phyloP scores from a whole-genome alignment of 2,329 filamentous ascomycete genomes.

The Diaporthe destruens region DNA sequence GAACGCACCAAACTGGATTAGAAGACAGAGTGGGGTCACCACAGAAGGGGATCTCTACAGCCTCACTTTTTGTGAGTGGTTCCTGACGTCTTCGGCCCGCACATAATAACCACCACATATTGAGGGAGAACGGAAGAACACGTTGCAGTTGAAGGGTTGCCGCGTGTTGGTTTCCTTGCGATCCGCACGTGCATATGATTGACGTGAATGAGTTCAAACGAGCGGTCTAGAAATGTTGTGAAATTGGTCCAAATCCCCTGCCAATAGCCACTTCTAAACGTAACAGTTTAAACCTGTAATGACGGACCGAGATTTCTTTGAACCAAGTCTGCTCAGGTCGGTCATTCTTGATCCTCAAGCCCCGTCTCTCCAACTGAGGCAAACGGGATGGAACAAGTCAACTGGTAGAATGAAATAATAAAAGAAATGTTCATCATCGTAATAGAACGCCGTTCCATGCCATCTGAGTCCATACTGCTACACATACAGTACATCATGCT shows the following conservation, averaged over 20 bases:
- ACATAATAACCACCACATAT: not conserved
- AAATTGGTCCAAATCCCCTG: not conserved
- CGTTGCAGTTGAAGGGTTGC: not conserved
- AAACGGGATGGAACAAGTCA: not conserved
- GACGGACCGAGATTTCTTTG: not conserved
- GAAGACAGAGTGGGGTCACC: not conserved
- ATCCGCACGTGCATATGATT: not conserved
- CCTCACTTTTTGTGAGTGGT: not conserved
- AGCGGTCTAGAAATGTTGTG: not conserved
- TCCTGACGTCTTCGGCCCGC: not conserved
- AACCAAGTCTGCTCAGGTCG: not conserved
- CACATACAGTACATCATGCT: slow-evolving; percentile 20
- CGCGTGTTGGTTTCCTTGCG: not conserved
- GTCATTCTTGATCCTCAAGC: not conserved
- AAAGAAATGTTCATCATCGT: slow-evolving; percentile 9
- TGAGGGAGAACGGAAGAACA: no score
- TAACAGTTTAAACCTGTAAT: not conserved
- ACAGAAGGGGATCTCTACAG: not conserved
- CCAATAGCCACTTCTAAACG: not conserved
- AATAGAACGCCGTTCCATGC: slow-evolving; percentile 11
- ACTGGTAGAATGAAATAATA: not conserved
- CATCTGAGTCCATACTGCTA: slow-evolving; percentile 1
- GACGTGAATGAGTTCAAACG: not conserved
- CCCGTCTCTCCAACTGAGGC: not conserved
- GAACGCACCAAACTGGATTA: not conserved